Conservation (phyloP, 208 protist genomes). For the Novymonas esmeraldas region DNA sequence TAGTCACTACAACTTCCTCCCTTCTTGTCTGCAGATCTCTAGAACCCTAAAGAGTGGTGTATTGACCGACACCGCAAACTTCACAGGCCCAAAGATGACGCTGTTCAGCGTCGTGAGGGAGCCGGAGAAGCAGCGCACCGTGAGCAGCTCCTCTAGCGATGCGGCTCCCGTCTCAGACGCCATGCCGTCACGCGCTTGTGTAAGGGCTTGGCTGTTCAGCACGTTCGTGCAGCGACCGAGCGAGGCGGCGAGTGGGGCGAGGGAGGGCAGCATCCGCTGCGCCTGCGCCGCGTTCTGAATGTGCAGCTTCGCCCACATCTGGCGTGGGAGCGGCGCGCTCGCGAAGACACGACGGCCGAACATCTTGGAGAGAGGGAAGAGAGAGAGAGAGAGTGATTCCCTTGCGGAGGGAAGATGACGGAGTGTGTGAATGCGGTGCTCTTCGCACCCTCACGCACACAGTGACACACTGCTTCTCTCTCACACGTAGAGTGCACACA, state of each 20-base stretch:
- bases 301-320: constrained; percentile 68
- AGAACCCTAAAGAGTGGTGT: constrained; percentile 28
- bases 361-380: constrained; percentile 31
- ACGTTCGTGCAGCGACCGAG: constrained; percentile 27
- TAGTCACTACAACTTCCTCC: background rate
- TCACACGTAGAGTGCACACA: no score
- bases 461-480: no score
- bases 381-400: no score
- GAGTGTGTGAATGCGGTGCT: no score
- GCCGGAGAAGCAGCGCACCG: background rate
- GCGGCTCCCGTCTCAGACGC: constrained; percentile 14
- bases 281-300: constrained; percentile 70
- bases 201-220: constrained; percentile 24
- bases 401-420: no score
- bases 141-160: constrained; percentile 24
- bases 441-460: no score
- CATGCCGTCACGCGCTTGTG: constrained; percentile 34
- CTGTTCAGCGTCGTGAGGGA: constrained; percentile 6
- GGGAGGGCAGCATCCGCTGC: constrained; percentile 57
- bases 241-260: constrained; percentile 43
- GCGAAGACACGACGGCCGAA: constrained; percentile 85
- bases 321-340: constrained; percentile 71
- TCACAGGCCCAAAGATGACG: constrained; percentile 7
- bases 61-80: constrained; percentile 23
- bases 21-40: background rate